Evolutionary conservation across 2,329 filamentous ascomycete species (phyloP).

Genomic region (Phialophora tarda): DNA sequence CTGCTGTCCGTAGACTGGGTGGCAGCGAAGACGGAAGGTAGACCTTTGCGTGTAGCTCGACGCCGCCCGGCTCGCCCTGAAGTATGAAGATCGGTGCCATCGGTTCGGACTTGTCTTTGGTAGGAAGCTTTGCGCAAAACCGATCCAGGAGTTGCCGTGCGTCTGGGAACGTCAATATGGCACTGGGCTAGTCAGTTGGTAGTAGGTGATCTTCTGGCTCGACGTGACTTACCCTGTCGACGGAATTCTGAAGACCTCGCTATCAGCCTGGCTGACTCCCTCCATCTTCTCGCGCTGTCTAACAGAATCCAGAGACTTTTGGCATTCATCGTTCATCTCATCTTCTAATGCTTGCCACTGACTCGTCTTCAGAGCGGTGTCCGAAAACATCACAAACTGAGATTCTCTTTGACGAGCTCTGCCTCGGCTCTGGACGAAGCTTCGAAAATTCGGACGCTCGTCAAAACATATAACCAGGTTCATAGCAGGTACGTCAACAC

Average conservation of each 20-base stretch:
- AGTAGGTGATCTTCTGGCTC: background rate
- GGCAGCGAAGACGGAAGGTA: constrained; percentile 73
- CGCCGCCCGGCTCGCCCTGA: constrained; percentile 42
- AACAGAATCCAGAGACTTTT: constrained; percentile 50
- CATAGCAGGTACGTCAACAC: constrained; percentile 67
- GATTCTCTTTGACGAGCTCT: constrained; percentile 65
- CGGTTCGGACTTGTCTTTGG: constrained; percentile 53
- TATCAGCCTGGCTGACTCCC: constrained; percentile 49
- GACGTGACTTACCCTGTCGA: constrained; percentile 49
- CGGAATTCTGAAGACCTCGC: constrained; percentile 49
- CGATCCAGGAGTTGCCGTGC: constrained; percentile 79
- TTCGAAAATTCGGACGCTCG: constrained; percentile 65
- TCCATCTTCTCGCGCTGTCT: constrained; percentile 58
- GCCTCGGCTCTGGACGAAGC: constrained; percentile 69
- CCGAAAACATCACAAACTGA: constrained; percentile 59
- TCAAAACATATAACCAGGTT: constrained; percentile 70
- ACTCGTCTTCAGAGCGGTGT: constrained; percentile 42
- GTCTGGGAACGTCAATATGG: constrained; percentile 73
- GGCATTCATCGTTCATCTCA: constrained; percentile 73
- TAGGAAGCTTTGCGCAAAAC: constrained; percentile 71
- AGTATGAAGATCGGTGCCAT: constrained; percentile 70
- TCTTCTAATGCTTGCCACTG: constrained; percentile 72
- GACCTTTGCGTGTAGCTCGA: constrained; percentile 61
- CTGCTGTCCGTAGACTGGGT: constrained; percentile 61
- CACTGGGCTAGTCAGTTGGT: constrained; percentile 51